Conservation (phyloP, 2,329 filamentous ascomycete genomes). For the Alternaria dauci region DNA sequence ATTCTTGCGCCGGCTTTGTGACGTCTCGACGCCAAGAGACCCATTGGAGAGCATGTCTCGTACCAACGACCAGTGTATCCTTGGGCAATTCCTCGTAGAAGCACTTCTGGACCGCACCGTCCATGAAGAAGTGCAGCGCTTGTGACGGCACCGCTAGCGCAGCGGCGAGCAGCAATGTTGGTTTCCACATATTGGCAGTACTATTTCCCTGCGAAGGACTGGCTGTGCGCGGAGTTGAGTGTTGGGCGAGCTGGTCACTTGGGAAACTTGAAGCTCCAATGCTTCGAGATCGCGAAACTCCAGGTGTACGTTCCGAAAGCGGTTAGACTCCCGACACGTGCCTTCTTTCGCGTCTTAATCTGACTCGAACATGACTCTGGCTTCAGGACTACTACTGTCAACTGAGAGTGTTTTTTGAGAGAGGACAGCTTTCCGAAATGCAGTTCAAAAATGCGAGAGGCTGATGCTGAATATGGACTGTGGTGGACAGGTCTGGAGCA, state of each 20-base stretch:
- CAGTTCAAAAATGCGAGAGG: too few species aligned
- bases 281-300: conserved; percentile 34
- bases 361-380: not conserved
- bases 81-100: conserved; percentile 99
- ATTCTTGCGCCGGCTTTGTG: not conserved
- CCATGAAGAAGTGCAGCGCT: conserved; percentile 95
- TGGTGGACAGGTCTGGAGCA: not conserved
- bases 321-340: conserved; percentile 33
- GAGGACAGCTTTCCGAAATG: not conserved
- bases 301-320: conserved; percentile 35
- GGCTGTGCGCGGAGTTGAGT: conserved; percentile 28
- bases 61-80: conserved; percentile 92
- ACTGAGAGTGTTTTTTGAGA: not conserved
- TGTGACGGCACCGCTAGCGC: conserved; percentile 69
- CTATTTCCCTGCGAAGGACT: conserved; percentile 30
- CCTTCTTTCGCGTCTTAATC: conserved; percentile 13
- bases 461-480: too few species aligned
- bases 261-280: conserved; percentile 33
- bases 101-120: conserved; percentile 85
- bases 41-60: conserved; percentile 30
- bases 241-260: conserved; percentile 31
- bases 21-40: not conserved
- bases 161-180: conserved; percentile 71
- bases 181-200: conserved; percentile 44
- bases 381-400: too few species aligned